phyloP scores from a whole-genome alignment of 2,329 filamentous ascomycete genomes.

The Fusarium sp. region DNA sequence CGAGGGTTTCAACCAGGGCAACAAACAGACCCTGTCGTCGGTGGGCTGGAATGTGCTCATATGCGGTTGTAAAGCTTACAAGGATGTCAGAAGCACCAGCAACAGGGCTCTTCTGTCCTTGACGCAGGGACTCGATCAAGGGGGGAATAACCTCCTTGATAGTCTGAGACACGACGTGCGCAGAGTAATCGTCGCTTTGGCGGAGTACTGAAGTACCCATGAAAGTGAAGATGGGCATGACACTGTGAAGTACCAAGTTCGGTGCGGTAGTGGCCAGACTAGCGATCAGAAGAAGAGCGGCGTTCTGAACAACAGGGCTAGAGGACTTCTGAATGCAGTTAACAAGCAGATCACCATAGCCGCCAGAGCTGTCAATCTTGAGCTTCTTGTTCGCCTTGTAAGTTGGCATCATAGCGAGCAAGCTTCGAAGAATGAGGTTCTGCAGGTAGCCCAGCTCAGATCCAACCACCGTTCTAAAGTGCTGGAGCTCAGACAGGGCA shows the following conservation, averaged over 20 bases:
- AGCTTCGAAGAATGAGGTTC: conserved; percentile 83
- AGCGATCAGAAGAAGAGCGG: conserved; percentile 88
- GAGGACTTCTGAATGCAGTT: conserved; percentile 94
- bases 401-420: conserved; percentile 86
- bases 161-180: conserved; percentile 94
- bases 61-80: conserved; percentile 96
- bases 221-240: conserved; percentile 99
- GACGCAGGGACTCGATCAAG: conserved; percentile 86
- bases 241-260: conserved; percentile 92
- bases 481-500: conserved; percentile 87
- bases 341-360: conserved; percentile 91
- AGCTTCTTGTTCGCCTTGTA: conserved; percentile 74
- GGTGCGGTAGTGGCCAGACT: conserved; percentile 89
- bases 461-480: conserved; percentile 83
- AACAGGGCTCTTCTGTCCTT: conserved; percentile 82
- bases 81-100: conserved; percentile 89
- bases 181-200: conserved; percentile 96
- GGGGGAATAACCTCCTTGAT: conserved; percentile 95
- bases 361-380: conserved; percentile 81
- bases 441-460: conserved; percentile 94
- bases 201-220: conserved; percentile 93
- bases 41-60: conserved; percentile 94
- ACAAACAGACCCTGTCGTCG: conserved; percentile 86
- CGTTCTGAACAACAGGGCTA: conserved; percentile 94
- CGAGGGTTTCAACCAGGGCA: conserved; percentile 87